Percentiles rank a stretch among this genome's conserved stretches.
Conservation (phyloP, 257 asterid species). For the Fraxinus quadrangulata region DNA sequence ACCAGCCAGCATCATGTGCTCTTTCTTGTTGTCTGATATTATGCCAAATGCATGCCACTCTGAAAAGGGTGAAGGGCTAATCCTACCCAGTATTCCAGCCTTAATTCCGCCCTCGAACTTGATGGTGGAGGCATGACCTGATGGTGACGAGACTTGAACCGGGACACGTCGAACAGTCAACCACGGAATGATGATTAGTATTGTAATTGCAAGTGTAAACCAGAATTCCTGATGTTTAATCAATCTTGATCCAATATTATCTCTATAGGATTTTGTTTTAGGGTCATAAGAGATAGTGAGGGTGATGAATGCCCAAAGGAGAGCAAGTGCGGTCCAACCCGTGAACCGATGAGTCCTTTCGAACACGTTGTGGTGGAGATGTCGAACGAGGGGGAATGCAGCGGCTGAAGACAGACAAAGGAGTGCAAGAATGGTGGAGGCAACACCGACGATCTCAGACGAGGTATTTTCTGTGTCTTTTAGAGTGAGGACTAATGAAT, state of each 20-base stretch:
- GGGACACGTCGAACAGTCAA: constrained; percentile 54
- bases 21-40: constrained; percentile 55
- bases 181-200: constrained; percentile 64
- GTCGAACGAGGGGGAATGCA: constrained; percentile 78
- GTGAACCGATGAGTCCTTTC: constrained; percentile 70
- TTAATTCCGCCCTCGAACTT: constrained; percentile 67
- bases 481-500: constrained; percentile 52
- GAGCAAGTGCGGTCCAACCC: constrained; percentile 60
- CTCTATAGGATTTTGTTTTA: constrained; percentile 40
- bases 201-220: constrained; percentile 47
- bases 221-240: constrained; percentile 54
- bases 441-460: constrained; percentile 45
- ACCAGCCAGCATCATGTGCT: constrained; percentile 80
- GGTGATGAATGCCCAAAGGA: constrained; percentile 57
- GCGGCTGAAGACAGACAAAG: constrained; percentile 52
- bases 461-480: constrained; percentile 51
- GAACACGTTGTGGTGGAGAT: constrained; percentile 78
- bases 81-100: constrained; percentile 64
- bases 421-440: constrained; percentile 57
- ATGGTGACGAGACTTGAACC: constrained; percentile 55
- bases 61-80: constrained; percentile 74
- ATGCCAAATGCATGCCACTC: constrained; percentile 90
- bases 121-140: constrained; percentile 69
- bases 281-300: constrained; percentile 59
- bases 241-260: constrained; percentile 30